Base-by-base conservation (phyloP, 176 grass and related monocot species). In the Musa beccarii region DNA sequence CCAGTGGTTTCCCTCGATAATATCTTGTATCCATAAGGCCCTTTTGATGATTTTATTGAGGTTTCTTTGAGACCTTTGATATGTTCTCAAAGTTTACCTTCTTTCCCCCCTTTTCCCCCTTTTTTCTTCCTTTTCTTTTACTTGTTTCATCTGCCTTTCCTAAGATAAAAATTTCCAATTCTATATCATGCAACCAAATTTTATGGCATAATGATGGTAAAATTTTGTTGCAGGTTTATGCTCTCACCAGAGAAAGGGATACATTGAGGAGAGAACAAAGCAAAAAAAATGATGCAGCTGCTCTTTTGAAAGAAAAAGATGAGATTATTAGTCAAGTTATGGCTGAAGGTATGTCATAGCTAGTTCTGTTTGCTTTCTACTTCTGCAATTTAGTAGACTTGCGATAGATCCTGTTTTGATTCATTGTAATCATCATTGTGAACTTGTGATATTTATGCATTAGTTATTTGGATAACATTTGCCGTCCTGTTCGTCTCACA, bases 261-360 rank as follows among this genome's bases (percentile, higher is more conserved):
- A 92, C 86, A 66, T 87, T 99, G 78, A 92, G 89, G 85, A 95
- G 91, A 78, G 96, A 99, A 81, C 96, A 99, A 84, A 99, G 77
- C 74, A 95, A 86, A 75, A 99, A 99, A 84, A 99, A 89, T 68
- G 96, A 99, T 14, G 96, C 96, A 77, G 83, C 91, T 81, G 86
- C 96, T 83, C 96, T 99, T 89, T 89, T 99, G 86, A 99, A 99
- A 95, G 96, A 99, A 78, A 99, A 99, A 79, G 96, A 99, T 77
- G 96, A 95, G 81, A 99, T 99, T 73, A 99, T 99, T 74, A 95
- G 49, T 89, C 96, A 99, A 86, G 96, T 99, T 75, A 99, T 99
- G 96, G 96, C 96, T 80, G 96, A 99, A 99, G 96, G 96, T 94
- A 93, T 56, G 75, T 29, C 69, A 25, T 74, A 83, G 55, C 10